Percentiles rank a stretch among this genome's conserved stretches.
These are phyloP conservation scores for Lipomyces oligophaga DNA, from an alignment of 805 yeast genomes.

Conservation along the genomic window DNA sequence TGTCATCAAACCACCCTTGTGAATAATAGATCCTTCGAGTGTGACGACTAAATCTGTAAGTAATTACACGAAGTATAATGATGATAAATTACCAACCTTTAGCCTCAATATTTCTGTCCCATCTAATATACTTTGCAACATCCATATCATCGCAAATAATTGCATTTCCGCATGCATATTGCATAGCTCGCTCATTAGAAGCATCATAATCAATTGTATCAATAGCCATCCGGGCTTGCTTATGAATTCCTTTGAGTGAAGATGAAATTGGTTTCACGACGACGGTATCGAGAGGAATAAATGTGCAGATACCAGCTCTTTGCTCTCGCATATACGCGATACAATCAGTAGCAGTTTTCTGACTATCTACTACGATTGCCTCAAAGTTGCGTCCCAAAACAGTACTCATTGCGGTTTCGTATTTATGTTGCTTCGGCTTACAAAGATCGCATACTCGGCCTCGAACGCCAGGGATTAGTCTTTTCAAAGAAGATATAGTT, in stretches of 20 bases:
- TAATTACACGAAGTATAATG: not conserved
- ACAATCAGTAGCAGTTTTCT: constrained; percentile 66
- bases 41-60: constrained; percentile 50
- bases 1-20: constrained; percentile 85
- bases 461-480: constrained; percentile 77
- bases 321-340: constrained; percentile 79
- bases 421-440: constrained; percentile 68
- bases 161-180: constrained; percentile 74
- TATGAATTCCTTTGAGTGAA: constrained; percentile 44
- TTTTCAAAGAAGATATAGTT: constrained; percentile 62
- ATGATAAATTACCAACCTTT: constrained; percentile 39
- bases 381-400: constrained; percentile 76
- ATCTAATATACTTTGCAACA: constrained; percentile 66
- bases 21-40: constrained; percentile 77
- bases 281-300: constrained; percentile 82
- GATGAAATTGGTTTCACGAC: constrained; percentile 52
- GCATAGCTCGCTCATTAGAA: constrained; percentile 68
- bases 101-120: constrained; percentile 55
- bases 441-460: constrained; percentile 80
- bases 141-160: constrained; percentile 69
- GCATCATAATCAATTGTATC: constrained; percentile 73
- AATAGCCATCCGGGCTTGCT: constrained; percentile 57
- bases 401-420: constrained; percentile 69
- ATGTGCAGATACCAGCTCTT: constrained; percentile 77
- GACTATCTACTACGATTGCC: constrained; percentile 75